Evolutionary conservation across 768 basidiomycete genomes (phyloP).

Genomic region (Cyathus striatus): DNA sequence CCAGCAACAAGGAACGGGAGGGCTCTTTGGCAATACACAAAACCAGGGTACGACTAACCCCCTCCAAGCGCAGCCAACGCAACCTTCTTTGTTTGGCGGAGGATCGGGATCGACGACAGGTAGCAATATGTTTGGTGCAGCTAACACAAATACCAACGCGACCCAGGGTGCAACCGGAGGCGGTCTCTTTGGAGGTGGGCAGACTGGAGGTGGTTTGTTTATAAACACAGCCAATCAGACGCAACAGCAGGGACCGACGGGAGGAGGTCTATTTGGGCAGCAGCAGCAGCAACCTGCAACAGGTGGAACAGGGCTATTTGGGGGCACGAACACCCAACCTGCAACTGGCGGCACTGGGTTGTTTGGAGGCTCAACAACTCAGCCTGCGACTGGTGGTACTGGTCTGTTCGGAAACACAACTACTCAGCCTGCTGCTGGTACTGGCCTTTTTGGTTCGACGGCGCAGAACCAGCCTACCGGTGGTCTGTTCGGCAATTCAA

Average conservation of each 20-base stretch:
- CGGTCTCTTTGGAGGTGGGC: constrained; percentile 5
- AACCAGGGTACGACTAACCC: constrained; percentile 6
- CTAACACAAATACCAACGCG: constrained; percentile 5
- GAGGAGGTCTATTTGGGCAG: constrained; percentile 21
- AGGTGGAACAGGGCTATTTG: constrained; percentile 18
- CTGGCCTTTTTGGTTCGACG: constrained; percentile 22
- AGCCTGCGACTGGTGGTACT: constrained; percentile 8
- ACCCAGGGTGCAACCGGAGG: constrained; percentile 3
- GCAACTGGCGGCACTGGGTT: constrained; percentile 12
- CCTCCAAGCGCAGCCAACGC: constrained; percentile 8
- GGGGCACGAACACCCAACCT: constrained; percentile 8
- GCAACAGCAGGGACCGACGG: constrained; percentile 13
- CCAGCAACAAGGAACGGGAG: constrained; percentile 5
- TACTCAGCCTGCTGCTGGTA: constrained; percentile 7
- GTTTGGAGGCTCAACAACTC: constrained; percentile 14
- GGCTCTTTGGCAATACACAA: constrained; percentile 12
- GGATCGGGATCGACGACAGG: not conserved
- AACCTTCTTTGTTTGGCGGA: constrained; percentile 10
- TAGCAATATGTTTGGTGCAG: not conserved
- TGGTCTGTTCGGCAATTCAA: constrained; percentile 19
- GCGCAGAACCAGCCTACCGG: too few species aligned
- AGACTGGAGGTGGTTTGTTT: constrained; percentile 12
- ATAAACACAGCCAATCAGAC: constrained; percentile 3
- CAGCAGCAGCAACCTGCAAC: constrained; percentile 8
- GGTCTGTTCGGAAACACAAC: constrained; percentile 17